phyloP scores from a whole-genome alignment of 2,329 filamentous ascomycete species.

The Pseudocercospora eumusae region DNA sequence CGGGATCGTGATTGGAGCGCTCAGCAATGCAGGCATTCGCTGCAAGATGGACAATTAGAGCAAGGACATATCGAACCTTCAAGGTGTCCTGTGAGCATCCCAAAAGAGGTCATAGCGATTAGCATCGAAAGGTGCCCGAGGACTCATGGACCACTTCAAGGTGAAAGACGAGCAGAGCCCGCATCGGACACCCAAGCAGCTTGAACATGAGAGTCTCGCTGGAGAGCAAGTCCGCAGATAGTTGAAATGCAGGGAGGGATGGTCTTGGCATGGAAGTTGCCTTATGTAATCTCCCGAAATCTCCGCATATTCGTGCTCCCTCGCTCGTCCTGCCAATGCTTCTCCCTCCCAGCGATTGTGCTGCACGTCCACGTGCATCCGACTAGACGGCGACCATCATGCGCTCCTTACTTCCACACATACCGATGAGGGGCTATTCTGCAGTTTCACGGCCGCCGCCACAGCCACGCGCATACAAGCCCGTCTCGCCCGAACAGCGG shows the following conservation, averaged over 20 bases:
- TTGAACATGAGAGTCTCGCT: no score
- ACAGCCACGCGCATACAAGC: slow-evolving; percentile 14
- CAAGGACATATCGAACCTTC: not conserved
- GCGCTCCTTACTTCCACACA: not conserved
- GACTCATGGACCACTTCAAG: not conserved
- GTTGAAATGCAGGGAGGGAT: not conserved
- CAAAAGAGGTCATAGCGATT: not conserved
- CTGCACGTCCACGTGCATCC: no score
- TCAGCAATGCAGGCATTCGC: not conserved
- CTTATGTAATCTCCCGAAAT: not conserved
- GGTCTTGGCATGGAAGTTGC: not conserved
- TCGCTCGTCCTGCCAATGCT: not conserved
- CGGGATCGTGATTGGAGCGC: not conserved
- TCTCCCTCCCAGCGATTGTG: no score
- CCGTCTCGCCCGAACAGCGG: slow-evolving; percentile 10
- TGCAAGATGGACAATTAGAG: not conserved
- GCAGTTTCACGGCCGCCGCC: slow-evolving; percentile 10
- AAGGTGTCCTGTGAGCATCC: not conserved
- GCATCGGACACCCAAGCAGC: not conserved
- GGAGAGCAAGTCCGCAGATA: not conserved
- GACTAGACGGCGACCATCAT: not conserved
- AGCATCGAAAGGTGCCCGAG: not conserved
- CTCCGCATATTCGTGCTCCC: not conserved
- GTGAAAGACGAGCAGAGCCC: not conserved
- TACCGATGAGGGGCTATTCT: not conserved